Percentiles rank a stretch among this genome's conserved stretches.
Conservation (phyloP, 768 basidiomycete species). For the Gloeopeniophorella convolvens region DNA sequence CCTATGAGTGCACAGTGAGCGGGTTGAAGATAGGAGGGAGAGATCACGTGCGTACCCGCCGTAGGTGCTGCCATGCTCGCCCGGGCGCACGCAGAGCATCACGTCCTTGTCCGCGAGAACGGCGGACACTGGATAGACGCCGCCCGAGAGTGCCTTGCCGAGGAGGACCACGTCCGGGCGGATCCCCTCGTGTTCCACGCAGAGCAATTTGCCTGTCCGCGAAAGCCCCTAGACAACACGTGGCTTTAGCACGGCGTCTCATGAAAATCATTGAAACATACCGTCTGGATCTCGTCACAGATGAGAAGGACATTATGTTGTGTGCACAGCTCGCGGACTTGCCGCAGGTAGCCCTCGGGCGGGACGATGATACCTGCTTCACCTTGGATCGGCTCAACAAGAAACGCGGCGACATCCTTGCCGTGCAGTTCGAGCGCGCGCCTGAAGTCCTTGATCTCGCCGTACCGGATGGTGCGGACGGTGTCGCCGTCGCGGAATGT, state of each 20-base stretch:
- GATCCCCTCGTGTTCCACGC: constrained; percentile 79
- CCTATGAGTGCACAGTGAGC: constrained; percentile 31
- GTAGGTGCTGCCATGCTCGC: constrained; percentile 95
- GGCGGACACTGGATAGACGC: constrained; percentile 95
- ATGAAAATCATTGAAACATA: constrained; percentile 26
- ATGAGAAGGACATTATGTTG: constrained; percentile 93
- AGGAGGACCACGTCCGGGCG: constrained; percentile 89
- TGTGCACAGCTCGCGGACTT: constrained; percentile 79
- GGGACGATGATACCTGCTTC: constrained; percentile 97
- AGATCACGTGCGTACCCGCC: constrained; percentile 79
- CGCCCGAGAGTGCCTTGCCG: constrained; percentile 95
- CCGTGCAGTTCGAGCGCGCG: constrained; percentile 77
- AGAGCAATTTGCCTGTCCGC: constrained; percentile 91
- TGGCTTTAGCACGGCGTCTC: constrained; percentile 2
- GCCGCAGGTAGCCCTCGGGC: constrained; percentile 73
- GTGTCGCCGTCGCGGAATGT: constrained; percentile 52
- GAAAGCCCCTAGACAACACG: constrained; percentile 60
- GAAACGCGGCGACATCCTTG: constrained; percentile 80
- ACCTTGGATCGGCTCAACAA: constrained; percentile 98
- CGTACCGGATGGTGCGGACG: constrained; percentile 67
- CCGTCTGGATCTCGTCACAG: constrained; percentile 97
- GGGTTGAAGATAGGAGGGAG: not conserved
- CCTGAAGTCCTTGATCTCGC: constrained; percentile 75
- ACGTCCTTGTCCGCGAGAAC: constrained; percentile 87
- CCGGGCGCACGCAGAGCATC: constrained; percentile 91